Conservation (phyloP, 495 filamentous ascomycete species). For the Letharia lupina region DNA sequence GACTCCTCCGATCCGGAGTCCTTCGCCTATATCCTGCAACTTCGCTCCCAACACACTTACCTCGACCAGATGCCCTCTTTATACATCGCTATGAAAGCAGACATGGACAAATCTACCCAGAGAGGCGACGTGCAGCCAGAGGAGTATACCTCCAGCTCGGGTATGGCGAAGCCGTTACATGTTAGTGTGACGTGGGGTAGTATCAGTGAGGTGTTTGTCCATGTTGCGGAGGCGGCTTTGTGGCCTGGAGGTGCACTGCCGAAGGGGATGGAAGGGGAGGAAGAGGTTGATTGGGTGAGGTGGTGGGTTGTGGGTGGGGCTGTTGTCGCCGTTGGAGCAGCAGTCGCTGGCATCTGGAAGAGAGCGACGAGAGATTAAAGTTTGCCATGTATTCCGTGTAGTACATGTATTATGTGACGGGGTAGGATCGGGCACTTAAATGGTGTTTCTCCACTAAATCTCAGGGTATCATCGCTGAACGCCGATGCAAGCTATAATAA, state of each 20-base stretch:
- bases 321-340: conserved; percentile 70
- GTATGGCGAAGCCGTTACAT: conserved; percentile 75
- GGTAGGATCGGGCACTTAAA: not conserved
- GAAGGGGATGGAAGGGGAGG: conserved; percentile 71
- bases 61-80: conserved; percentile 81
- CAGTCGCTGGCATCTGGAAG: conserved; percentile 69
- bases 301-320: conserved; percentile 81
- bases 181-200: conserved; percentile 88
- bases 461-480: conserved; percentile 3
- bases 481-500: not conserved
- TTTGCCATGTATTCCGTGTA: not conserved
- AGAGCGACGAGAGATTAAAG: conserved; percentile 32
- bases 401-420: not conserved
- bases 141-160: conserved; percentile 73
- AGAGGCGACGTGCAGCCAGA: conserved; percentile 86
- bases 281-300: conserved; percentile 67
- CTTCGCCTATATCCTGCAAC: conserved; percentile 79
- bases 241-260: conserved; percentile 83
- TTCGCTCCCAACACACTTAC: conserved; percentile 69
- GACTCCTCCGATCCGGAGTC: conserved; percentile 94
- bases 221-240: conserved; percentile 81
- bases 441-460: not conserved
- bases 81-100: conserved; percentile 88
- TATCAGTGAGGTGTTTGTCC: conserved; percentile 84
- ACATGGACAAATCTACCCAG: conserved; percentile 89